Evolutionary conservation across 2,329 filamentous ascomycete genomes (phyloP).

Genomic region (Leptographium radiaticola): DNA sequence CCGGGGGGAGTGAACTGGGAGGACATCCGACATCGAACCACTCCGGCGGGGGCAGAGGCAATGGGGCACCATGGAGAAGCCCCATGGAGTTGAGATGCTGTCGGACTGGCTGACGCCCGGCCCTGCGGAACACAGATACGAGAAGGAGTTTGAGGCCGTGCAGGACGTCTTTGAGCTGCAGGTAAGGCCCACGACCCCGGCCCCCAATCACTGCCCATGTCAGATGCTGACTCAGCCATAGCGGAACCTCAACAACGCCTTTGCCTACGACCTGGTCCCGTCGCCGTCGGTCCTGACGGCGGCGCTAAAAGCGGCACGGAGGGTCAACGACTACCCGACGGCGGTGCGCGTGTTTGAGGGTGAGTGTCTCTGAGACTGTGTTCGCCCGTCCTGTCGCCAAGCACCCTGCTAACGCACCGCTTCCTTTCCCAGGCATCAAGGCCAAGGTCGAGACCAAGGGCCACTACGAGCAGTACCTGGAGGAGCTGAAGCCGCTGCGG

Average conservation of each 20-base stretch:
- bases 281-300: constrained; percentile 82
- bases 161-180: constrained; percentile 99
- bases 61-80: no score
- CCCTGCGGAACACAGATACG: constrained; percentile 54
- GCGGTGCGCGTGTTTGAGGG: constrained; percentile 98
- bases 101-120: constrained; percentile 10
- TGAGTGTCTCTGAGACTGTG: constrained; percentile 29
- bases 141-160: constrained; percentile 96
- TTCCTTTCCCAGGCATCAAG: constrained; percentile 56
- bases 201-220: not conserved
- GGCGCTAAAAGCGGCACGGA: constrained; percentile 82
- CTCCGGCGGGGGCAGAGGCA: not conserved
- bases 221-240: constrained; percentile 14
- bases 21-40: not conserved
- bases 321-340: constrained; percentile 97
- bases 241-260: constrained; percentile 97
- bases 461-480: constrained; percentile 93
- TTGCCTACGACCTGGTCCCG: constrained; percentile 98
- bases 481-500: constrained; percentile 81
- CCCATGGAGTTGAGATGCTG: not conserved
- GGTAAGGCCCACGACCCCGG: constrained; percentile 41
- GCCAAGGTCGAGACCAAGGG: constrained; percentile 98
- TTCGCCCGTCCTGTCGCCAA: not conserved
- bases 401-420: constrained; percentile 20
- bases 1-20: not conserved